Evolutionary conservation across 257 asterid genomes (phyloP), one percentile per base, ranked within the genome.

Genomic region (Osmanthus fragrans): DNA sequence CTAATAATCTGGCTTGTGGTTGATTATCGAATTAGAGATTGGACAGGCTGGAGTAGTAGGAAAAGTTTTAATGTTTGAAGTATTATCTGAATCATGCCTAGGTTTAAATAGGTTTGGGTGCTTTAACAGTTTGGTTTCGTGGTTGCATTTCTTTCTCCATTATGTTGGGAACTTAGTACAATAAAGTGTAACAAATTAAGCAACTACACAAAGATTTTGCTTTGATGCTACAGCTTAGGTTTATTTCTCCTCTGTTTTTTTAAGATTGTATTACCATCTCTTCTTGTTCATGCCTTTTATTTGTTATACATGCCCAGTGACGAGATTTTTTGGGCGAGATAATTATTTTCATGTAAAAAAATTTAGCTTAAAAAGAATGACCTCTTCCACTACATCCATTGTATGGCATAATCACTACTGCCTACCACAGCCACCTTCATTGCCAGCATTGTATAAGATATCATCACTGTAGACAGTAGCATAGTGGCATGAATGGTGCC

Each of bases 11-110:
- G 12, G 63, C 39, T 64, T 29, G 27, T 13, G 25, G 45, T 34
- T 4, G 51, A 64, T 47, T 33, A 16, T 70, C 23, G 69, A 72
- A 58, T 76, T 49, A 71, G 63, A 37, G n/a, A 68, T 70, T 63
- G 76, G 33, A 49, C 29, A 47, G 11, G 64, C 11, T 54, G 6
- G 9, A 18, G 65, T n/a, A 56, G 21, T 18, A 18, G 65, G 65
- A n/a, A n/a, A 56, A 56, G 27, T n/a, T 6, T n/a, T n/a, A 1
- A 7, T 56, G 65, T n/a, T 56, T n/a, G 65, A 56, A 56, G 65
- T 7, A 51, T 56, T 56, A 6, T 56, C 65, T 56, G 65, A n/a
- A n/a, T n/a, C 65, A n/a, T 56, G 29, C 65, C 65, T 19, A 54
- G 64, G 4, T 51, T 16, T 51, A 54, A 54, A 54, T 54, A 47